Base-by-base conservation (phyloP, 2,329 filamentous ascomycete genomes). In the Epichloe brachyelytri region DNA sequence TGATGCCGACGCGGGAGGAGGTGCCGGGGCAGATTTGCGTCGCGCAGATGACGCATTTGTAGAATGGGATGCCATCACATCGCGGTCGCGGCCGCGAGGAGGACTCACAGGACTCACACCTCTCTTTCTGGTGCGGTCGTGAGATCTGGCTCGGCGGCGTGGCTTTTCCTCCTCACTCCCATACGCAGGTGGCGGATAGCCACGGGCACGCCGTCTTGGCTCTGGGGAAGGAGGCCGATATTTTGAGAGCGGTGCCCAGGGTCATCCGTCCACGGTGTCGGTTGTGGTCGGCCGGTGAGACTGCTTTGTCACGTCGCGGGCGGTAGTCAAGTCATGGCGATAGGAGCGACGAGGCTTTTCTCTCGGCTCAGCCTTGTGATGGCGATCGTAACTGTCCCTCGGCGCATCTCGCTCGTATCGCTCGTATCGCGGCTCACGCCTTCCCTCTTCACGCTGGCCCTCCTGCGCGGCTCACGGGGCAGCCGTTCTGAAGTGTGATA, bases 141-240 rank as follows among this genome's bases (percentile, higher is more conserved):
- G 61, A 12, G 62, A 63, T 15, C 55, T 55, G 4, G 58, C 57
- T 0, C 58, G 57, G 11, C 56, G 60, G 48, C 51, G 46, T 39
- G 52, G 48, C 15, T 53, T 50, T 15, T 53, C 48, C 8, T 53
- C 55, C 4, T 63, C 61, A 12, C 53, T 55, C 7, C 56, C 56
- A 5, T 55, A 55, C 11, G 54, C 56, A 2, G 49, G 41, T 14
- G 56, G 45, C 3, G 39, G 26, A 14, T 46, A 46, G 45, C 14
- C 41, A 36, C 50, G 52, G 20, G 30, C 38, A 22, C 51, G 40
- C 5, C 34, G 46, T 36, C 48, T 34, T 22, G 53, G 43, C 14
- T 54, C 53, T 5, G 54, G 50, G 19, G 54, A 53, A 12, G 37
- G 11, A 19, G 51, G 39, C 19, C 54, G 41, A 8, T 33, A 17